A percentile compares a stretch with the other conserved stretches of the same genome.
These are phyloP conservation scores for Withania somnifera DNA, from an alignment of 305 asterid genomes.

Conservation along the genomic window DNA sequence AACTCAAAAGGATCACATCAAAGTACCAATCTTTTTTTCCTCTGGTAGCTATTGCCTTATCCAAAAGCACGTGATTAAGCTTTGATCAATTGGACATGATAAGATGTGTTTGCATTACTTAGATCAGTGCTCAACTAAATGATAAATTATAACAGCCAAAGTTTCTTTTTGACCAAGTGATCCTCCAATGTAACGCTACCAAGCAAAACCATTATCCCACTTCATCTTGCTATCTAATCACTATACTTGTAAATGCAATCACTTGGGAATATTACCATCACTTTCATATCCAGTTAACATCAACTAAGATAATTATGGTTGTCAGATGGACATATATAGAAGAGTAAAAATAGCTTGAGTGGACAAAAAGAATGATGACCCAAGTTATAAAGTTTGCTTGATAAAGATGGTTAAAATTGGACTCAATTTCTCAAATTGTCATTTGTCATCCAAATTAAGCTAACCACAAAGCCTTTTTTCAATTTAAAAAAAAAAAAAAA, in stretches of 20 bases:
- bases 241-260: background rate
- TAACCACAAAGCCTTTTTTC: no score
- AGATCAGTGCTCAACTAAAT: background rate
- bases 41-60: background rate
- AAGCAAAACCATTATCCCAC: background rate
- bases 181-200: background rate
- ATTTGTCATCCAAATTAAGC: background rate
- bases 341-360: background rate
- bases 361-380: background rate
- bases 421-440: background rate
- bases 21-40: background rate
- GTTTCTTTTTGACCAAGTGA: background rate
- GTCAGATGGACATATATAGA: background rate
- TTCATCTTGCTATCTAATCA: background rate
- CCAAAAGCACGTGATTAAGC: constrained; percentile 3
- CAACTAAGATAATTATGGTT: background rate
- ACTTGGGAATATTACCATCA: background rate
- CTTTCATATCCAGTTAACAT: background rate
- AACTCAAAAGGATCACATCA: background rate
- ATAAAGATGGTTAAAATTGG: background rate
- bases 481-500: no score
- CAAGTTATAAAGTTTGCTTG: background rate
- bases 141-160: constrained; percentile 1
- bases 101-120: background rate
- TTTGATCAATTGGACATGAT: background rate